phyloP scores from a whole-genome alignment of 148 eudicot genomes.

The Chenopodium album region DNA sequence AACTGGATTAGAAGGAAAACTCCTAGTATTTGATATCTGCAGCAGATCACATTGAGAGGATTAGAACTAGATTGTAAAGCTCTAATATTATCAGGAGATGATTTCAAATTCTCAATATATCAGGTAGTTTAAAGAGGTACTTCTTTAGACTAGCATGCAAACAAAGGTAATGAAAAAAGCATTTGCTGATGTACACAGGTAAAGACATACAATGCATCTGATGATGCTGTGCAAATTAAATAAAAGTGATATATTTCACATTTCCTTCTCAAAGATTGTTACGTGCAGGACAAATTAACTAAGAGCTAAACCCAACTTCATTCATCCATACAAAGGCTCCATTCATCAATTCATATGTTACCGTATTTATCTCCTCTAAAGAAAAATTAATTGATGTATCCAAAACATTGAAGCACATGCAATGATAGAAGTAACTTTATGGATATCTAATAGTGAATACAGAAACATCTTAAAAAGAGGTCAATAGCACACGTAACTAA shows the following conservation, averaged over 20 bases:
- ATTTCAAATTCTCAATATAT: neutral
- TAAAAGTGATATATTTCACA: neutral
- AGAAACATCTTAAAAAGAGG: neutral
- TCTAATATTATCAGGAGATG: neutral
- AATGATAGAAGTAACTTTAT: neutral
- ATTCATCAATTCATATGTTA: neutral
- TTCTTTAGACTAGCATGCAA: neutral
- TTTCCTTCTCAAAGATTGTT: neutral
- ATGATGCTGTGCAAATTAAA: neutral
- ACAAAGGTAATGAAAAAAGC: neutral
- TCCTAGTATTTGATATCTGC: constrained; percentile 98
- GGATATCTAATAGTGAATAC: neutral
- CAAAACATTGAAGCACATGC: neutral
- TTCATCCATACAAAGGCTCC: neutral
- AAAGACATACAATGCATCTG: neutral
- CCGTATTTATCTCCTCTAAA: neutral
- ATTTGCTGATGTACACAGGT: neutral
- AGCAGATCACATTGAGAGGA: constrained; percentile 19
- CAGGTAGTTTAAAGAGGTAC: neutral
- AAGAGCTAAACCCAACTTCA: neutral
- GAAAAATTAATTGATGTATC: neutral
- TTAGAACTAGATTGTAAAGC: constrained; percentile 2
- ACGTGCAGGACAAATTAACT: neutral
- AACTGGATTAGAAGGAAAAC: constrained; percentile 85
- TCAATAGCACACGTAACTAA: neutral